phyloP scores from a whole-genome alignment of 2,329 filamentous ascomycete species.

The Juglanconis juglandina region DNA sequence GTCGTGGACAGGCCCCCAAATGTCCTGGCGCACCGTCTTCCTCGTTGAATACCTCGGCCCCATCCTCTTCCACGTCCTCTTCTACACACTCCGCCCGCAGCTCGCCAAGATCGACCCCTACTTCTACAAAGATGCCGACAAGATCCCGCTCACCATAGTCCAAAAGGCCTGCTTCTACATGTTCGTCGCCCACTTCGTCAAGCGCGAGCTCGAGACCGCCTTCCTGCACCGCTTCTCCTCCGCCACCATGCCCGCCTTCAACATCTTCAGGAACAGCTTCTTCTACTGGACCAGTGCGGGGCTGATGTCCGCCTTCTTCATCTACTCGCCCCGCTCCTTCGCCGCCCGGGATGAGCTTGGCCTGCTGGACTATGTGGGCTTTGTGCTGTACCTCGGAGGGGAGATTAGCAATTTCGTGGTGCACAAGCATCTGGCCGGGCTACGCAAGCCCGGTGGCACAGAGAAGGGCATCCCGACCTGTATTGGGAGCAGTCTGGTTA shows the following conservation, averaged over 20 bases:
- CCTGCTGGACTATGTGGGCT: constrained; percentile 60
- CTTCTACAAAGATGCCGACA: constrained; percentile 41
- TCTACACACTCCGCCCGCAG: constrained; percentile 69
- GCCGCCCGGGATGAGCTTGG: constrained; percentile 53
- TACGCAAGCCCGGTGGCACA: constrained; percentile 75
- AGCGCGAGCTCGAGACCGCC: constrained; percentile 91
- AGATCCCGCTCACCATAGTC: constrained; percentile 54
- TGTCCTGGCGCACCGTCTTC: constrained; percentile 91
- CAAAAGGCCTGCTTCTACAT: constrained; percentile 74
- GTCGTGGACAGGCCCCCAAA: constrained; percentile 67
- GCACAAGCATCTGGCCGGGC: constrained; percentile 72
- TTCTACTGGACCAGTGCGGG: constrained; percentile 93
- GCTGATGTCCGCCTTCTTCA: constrained; percentile 75
- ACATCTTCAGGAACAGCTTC: constrained; percentile 91
- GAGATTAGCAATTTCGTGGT: constrained; percentile 78
- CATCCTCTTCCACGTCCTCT: constrained; percentile 76
- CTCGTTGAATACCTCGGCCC: constrained; percentile 93
- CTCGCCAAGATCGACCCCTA: constrained; percentile 55
- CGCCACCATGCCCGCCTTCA: constrained; percentile 85
- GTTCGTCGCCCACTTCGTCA: constrained; percentile 80
- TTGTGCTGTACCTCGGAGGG: constrained; percentile 71
- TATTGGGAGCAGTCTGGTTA: constrained; percentile 80
- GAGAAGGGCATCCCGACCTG: constrained; percentile 86
- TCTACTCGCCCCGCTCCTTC: constrained; percentile 73
- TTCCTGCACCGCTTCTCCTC: constrained; percentile 94